Base-by-base conservation (phyloP, 2,329 filamentous ascomycete species). In the Ceratocystis huliohia region DNA sequence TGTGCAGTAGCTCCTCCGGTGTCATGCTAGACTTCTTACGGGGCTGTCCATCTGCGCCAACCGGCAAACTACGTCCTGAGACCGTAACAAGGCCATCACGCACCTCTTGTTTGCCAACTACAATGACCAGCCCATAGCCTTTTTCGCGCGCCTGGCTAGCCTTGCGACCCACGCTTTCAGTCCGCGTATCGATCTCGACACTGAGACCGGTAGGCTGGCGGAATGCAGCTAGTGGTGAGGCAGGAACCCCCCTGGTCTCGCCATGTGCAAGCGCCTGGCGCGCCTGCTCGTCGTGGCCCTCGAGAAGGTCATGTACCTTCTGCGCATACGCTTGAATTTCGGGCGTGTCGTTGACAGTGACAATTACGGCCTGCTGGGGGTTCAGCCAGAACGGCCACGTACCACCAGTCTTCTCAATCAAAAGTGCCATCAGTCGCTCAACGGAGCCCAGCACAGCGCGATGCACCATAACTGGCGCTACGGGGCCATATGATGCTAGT, bases 301-400 rank as follows among this genome's bases (percentile, higher is more conserved):
- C 69, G 33, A 86, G 76, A 5, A 82, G 73, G 61, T 82, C 76
- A 67, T 80, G 78, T 5, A 79, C 75, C 53, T 75, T 74, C 67
- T 73, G 78, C 25, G 76, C 82, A 78, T 76, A 83, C 0, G 74
- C 74, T 8, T 86, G 68, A 0, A 87, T 79, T 0, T 79, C 76
- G 2, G 78, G 76, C 3, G 79, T 81, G 62, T 85, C 80, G 71
- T 88, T 91, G 65, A 93, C 81, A 0, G 88, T 88, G 41, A 94
- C 75, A 66, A 96, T 82, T 59, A 88, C 84, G 53, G 84, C 86
- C 72, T 94, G 91, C 5, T 85, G 83, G 0, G 91, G 91, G 66
- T 88, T 92, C 8, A 96, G 79, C 91, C 91, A 96, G 74, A 96
- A 93, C 2, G 91, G 91, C 84, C 89, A 95, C 67, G 81, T 82